Conservation (phyloP, 2,329 filamentous ascomycete species). For the Calonectria multiphialidica region DNA sequence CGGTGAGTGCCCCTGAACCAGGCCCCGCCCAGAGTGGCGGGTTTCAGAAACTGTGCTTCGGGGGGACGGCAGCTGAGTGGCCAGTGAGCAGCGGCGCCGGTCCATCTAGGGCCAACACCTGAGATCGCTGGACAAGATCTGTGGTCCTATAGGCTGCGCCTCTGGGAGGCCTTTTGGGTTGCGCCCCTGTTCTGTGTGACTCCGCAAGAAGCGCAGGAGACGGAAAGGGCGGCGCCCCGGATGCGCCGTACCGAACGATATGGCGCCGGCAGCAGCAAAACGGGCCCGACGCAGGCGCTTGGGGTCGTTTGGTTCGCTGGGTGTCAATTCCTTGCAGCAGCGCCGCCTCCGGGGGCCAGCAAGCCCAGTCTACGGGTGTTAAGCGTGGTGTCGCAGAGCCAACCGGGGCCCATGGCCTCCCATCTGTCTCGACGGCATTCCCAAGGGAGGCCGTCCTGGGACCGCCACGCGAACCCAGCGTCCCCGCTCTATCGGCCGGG, state of each 20-base stretch:
- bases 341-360: background rate
- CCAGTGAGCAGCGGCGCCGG: conserved; percentile 33
- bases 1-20: conserved; percentile 25
- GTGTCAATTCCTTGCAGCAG: conserved; percentile 11
- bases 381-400: conserved; percentile 2
- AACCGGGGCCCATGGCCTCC: conserved; percentile 18
- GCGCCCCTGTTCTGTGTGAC: conserved; percentile 17
- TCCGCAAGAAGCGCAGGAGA: conserved; percentile 9
- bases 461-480: conserved; percentile 25
- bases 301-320: conserved; percentile 21
- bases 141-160: conserved; percentile 35
- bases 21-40: conserved; percentile 32
- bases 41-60: conserved; percentile 40
- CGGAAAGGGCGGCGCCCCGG: conserved; percentile 15
- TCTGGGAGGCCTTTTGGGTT: conserved; percentile 21
- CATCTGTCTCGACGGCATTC: conserved; percentile 19
- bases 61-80: conserved; percentile 26
- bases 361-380: background rate
- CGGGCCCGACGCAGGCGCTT: conserved; percentile 13
- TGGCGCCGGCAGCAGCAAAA: conserved; percentile 12
- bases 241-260: conserved; percentile 11
- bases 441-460: conserved; percentile 15
- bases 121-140: conserved; percentile 39
- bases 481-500: conserved; percentile 16
- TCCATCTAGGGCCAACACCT: conserved; percentile 28